Evolutionary conservation across 257 asterid species (phyloP).

Genomic region (Oldenlandia corymbosa): DNA sequence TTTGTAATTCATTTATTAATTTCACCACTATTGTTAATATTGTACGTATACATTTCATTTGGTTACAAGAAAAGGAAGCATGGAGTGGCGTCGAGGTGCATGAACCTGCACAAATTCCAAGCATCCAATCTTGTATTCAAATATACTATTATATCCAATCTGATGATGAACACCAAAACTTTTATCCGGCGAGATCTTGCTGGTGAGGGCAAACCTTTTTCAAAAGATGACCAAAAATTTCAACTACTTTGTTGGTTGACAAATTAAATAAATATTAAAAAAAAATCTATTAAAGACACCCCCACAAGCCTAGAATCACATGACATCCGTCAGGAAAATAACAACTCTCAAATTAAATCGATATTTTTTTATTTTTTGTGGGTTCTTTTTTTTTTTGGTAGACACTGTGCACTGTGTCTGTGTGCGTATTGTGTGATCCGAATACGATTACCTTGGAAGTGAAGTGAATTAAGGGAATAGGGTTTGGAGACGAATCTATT

Average conservation of each 20-base stretch:
- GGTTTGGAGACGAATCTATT: no score
- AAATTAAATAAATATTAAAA: not conserved
- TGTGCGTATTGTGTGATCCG: no score
- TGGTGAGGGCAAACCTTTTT: slow-evolving; percentile 12
- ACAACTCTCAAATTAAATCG: no score
- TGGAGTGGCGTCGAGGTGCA: slow-evolving; percentile 22
- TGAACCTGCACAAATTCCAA: slow-evolving; percentile 19
- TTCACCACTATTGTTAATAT: not conserved
- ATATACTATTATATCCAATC: no score
- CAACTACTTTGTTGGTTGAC: not conserved
- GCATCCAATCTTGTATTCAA: no score
- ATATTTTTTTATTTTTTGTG: no score
- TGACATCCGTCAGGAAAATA: slow-evolving; percentile 41
- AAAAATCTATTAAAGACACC: not conserved
- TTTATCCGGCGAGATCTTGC: not conserved
- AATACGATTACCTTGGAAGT: no score
- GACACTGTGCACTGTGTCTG: no score
- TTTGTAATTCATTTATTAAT: not conserved
- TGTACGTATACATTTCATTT: not conserved
- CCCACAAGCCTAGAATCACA: slow-evolving; percentile 31
- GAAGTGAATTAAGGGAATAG: no score
- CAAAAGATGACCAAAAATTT: no score
- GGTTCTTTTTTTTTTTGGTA: no score
- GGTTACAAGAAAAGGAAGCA: not conserved
- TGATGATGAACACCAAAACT: no score